Evolutionary conservation across 139 green algal species (phyloP).

Genomic region (Chlamydomonas sp.): DNA sequence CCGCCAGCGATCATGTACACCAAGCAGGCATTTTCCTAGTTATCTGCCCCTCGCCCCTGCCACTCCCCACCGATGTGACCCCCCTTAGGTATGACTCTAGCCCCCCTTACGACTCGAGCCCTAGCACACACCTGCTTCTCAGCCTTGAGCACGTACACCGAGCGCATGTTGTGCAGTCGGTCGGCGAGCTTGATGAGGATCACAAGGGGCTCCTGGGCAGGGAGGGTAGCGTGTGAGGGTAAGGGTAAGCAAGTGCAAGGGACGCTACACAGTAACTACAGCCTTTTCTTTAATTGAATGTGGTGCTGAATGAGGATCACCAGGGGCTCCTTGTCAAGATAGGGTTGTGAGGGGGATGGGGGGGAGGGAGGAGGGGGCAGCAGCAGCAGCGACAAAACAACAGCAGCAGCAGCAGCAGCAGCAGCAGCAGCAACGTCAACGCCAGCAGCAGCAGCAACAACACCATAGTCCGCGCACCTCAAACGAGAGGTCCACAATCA

Average conservation of each 20-base stretch:
- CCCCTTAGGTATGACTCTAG: neutral
- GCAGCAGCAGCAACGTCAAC: too few species aligned
- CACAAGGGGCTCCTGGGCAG: constrained; percentile 5
- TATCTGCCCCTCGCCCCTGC: too few species aligned
- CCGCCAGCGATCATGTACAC: too few species aligned
- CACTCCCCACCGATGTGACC: neutral
- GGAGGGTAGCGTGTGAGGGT: constrained; percentile 27
- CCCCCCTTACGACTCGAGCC: neutral
- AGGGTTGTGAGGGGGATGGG: too few species aligned
- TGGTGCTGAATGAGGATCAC: constrained; percentile 81
- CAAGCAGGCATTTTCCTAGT: too few species aligned
- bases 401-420: too few species aligned
- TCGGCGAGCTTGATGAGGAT: constrained; percentile 89
- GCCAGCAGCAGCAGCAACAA: neutral
- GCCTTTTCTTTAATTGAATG: constrained; percentile 95
- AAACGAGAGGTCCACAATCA: constrained; percentile 36
- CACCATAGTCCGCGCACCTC: neutral
- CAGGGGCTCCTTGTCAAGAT: too few species aligned
- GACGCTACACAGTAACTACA: constrained; percentile 35
- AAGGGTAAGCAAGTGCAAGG: too few species aligned
- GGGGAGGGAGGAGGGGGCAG: too few species aligned
- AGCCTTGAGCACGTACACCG: constrained; percentile 4
- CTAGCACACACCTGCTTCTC: neutral
- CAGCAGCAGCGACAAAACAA: too few species aligned
- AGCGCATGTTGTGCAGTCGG: constrained; percentile 96